Evolutionary conservation across 2,329 filamentous ascomycete species (phyloP), one percentile per base, ranked within the genome.

Genomic region (Alternaria panax): DNA sequence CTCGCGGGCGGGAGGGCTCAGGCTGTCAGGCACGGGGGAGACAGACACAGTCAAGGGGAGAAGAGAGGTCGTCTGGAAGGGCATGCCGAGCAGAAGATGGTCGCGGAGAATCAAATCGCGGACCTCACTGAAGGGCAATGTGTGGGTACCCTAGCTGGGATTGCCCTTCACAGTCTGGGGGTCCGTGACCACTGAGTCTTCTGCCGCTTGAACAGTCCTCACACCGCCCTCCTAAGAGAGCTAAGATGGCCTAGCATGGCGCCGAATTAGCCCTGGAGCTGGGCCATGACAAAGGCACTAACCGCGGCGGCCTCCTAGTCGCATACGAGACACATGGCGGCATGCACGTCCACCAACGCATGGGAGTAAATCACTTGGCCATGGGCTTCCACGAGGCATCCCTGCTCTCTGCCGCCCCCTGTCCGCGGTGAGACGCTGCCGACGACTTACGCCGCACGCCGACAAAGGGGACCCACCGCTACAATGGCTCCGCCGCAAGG

Each of bases 71-170:
- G 71, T 72, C 62, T 59, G 55, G 55, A 67, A 72, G 67, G 73
- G 72, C 75, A 76, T 76, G 69, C 68, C 69, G 66, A 68, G 38
- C 62, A 60, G 66, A 70, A 72, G 71, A 74, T 70, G 59, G 64
- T 72, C 63, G 68, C 70, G 69, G 71, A 73, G 71, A 73, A 66
- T 55, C 52, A 51, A 54, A 66, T 70, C 66, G 63, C 68, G 68
- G 66, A 68, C 67, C 63, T 67, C 67, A 68, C 64, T 62, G 68
- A 72, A 68, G 69, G 67, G 72, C 66, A 60, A 70, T 67, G 68
- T 69, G 75, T 73, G 73, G 73, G 70, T 71, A 75, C 71, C 65
- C 68, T 73, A 70, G 73, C 73, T 71, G 70, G 72, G 72, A 73
- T 74, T 63, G 67, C 59, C 61, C 63, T 60, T 61, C 51, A 45